phyloP scores from a whole-genome alignment of 1,139 yeast genomes.

The Zygosaccharomyces pseudobailii region DNA sequence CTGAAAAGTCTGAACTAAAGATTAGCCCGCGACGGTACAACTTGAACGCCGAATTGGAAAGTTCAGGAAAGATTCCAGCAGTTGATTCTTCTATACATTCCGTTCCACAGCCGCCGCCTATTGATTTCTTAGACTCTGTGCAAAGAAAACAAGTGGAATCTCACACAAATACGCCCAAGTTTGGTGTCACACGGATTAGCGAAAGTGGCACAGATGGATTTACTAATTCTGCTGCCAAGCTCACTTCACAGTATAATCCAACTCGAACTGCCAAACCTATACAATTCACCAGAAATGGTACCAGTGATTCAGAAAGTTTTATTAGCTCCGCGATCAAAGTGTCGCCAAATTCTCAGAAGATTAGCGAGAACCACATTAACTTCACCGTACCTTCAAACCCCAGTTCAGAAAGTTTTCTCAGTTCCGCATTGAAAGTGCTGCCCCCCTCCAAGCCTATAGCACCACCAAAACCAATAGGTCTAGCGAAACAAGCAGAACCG shows the following conservation, averaged over 20 bases:
- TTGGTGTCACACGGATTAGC: neutral
- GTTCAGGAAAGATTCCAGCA: neutral
- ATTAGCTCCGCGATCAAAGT: neutral
- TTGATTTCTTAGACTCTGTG: constrained; percentile 24
- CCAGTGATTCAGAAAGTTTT: neutral
- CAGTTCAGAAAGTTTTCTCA: constrained; percentile 21
- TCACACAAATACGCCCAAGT: neutral
- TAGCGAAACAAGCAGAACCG: neutral
- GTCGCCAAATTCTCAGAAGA: neutral
- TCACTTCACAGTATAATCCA: neutral
- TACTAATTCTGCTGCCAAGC: neutral
- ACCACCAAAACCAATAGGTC: constrained; percentile 5
- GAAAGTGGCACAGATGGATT: neutral
- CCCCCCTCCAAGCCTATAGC: neutral
- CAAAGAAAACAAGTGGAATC: constrained; percentile 13
- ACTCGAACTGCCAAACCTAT: neutral
- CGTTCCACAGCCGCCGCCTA: constrained; percentile 2
- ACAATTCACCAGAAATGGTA: neutral
- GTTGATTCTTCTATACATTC: neutral
- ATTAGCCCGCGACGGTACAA: neutral
- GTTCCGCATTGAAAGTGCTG: constrained; percentile 20
- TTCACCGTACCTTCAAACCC: constrained; percentile 7
- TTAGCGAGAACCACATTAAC: neutral
- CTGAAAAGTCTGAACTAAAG: neutral
- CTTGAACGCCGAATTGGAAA: neutral